phyloP scores from a whole-genome alignment of 2,329 filamentous ascomycete genomes.

The Pyrenophora tritici-repentis region DNA sequence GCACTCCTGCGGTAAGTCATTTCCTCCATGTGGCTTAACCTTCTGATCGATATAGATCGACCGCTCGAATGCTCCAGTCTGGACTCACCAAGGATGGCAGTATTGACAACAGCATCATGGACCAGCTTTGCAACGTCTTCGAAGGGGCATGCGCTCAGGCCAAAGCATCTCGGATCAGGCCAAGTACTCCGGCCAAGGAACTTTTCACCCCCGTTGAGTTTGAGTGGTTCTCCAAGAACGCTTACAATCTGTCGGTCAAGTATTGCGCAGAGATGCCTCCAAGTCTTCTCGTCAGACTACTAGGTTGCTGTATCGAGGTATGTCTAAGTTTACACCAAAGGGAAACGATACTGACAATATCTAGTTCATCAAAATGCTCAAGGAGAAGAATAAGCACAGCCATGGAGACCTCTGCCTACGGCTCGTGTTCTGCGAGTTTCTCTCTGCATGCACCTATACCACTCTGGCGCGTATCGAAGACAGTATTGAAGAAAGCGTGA shows the following conservation, averaged over 20 bases:
- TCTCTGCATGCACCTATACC: conserved; percentile 56
- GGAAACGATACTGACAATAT: conserved; percentile 1
- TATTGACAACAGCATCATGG: conserved; percentile 33
- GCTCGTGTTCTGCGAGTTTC: conserved; percentile 71
- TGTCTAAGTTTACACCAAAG: neutral
- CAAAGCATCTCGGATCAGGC: conserved; percentile 50
- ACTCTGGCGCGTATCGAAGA: conserved; percentile 56
- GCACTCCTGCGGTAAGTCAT: conserved; percentile 67
- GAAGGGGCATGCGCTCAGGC: conserved; percentile 56
- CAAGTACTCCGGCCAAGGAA: conserved; percentile 49
- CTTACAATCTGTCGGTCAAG: conserved; percentile 76
- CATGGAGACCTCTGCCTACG: conserved; percentile 61
- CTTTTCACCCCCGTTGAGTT: conserved; percentile 68
- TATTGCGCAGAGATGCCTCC: conserved; percentile 64
- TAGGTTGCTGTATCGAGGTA: conserved; percentile 53
- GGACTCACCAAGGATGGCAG: conserved; percentile 47
- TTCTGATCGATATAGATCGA: conserved; percentile 45
- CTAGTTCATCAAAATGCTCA: conserved; percentile 51
- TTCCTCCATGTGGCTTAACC: conserved; percentile 25
- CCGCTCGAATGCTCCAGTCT: conserved; percentile 52
- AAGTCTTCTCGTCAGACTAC: conserved; percentile 60
- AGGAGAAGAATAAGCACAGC: conserved; percentile 28
- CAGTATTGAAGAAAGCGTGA: conserved; percentile 47
- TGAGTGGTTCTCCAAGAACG: conserved; percentile 82
- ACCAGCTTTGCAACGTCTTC: conserved; percentile 62